Percentiles rank a stretch among this genome's conserved stretches.
Evolutionary conservation across 2,329 filamentous ascomycete genomes (phyloP).

Genomic region (Diplocarpon rosae): DNA sequence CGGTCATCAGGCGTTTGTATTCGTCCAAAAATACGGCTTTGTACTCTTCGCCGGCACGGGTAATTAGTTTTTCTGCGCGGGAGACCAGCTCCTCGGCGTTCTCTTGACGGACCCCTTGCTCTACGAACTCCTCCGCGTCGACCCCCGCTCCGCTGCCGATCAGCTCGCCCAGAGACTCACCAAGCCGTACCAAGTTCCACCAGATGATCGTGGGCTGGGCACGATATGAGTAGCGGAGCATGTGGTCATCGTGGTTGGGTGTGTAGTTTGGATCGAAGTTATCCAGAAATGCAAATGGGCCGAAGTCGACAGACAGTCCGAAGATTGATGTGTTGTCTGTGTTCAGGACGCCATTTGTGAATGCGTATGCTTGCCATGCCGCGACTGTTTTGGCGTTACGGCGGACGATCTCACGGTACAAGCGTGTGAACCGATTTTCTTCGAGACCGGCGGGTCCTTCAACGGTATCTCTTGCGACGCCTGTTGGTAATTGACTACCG

Average conservation of each 20-base stretch:
- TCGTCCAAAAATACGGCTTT: conserved; percentile 78
- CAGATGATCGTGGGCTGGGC: conserved; percentile 95
- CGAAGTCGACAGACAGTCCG: conserved; percentile 86
- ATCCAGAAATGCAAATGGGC: conserved; percentile 95
- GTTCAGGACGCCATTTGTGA: conserved; percentile 97
- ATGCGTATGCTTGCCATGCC: conserved; percentile 95
- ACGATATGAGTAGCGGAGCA: conserved; percentile 79
- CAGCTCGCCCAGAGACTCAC: conserved; percentile 79
- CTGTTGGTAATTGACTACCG: conserved; percentile 30
- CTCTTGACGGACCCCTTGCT: conserved; percentile 60
- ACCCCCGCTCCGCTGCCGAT: conserved; percentile 65
- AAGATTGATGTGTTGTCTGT: conserved; percentile 93
- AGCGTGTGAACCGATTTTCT: conserved; percentile 76
- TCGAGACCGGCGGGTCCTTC: conserved; percentile 58
- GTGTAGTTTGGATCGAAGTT: conserved; percentile 93
- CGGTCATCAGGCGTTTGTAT: conserved; percentile 77
- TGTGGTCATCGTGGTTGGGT: conserved; percentile 88
- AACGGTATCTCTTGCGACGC: conserved; percentile 44
- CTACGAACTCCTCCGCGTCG: conserved; percentile 60
- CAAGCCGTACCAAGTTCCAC: conserved; percentile 94
- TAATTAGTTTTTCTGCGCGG: conserved; percentile 76
- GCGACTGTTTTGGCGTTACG: conserved; percentile 83
- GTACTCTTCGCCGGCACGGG: conserved; percentile 73
- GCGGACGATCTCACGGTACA: conserved; percentile 80
- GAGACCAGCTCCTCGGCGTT: conserved; percentile 59